These are phyloP conservation scores for Quillaja saponaria DNA, from an alignment of 306 rosid species.

Conservation along the genomic window DNA sequence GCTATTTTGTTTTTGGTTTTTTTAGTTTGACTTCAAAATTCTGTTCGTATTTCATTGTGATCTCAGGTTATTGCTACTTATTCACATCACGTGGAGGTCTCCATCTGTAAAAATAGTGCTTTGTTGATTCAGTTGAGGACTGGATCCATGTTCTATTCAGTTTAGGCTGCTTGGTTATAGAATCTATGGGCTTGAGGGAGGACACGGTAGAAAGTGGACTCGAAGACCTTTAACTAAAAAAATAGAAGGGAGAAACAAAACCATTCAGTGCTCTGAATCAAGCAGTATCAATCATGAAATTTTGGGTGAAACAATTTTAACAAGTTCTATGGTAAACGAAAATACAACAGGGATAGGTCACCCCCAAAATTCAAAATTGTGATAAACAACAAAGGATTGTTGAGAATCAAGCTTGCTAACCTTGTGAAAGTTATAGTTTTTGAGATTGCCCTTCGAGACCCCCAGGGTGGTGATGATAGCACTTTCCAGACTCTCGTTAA, in stretches of 20 bases:
- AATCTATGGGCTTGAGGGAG: constrained; percentile 58
- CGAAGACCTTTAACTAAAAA: constrained; percentile 65
- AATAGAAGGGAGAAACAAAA: constrained; percentile 53
- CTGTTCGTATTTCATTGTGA: constrained; percentile 16
- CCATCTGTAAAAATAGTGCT: constrained; percentile 20
- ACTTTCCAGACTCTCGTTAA: constrained; percentile 86
- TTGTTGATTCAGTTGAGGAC: constrained; percentile 56
- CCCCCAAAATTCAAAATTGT: constrained; percentile 46
- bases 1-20: not conserved
- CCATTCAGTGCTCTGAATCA: constrained; percentile 40
- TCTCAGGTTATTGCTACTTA: constrained; percentile 51
- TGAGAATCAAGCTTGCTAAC: constrained; percentile 56
- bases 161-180: constrained; percentile 47
- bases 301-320: constrained; percentile 51
- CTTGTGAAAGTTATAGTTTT: constrained; percentile 63
- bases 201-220: constrained; percentile 64
- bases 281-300: constrained; percentile 52
- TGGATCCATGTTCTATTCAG: constrained; percentile 59
- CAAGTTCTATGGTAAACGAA: constrained; percentile 47
- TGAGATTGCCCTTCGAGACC: constrained; percentile 81
- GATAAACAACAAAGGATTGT: constrained; percentile 51
- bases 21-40: not conserved
- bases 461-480: constrained; percentile 81
- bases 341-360: constrained; percentile 52
- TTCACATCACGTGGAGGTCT: constrained; percentile 32